Percentiles rank a stretch among this genome's conserved stretches.
phyloP scores from a whole-genome alignment of 768 basidiomycete genomes.

The Ramaria sp. region DNA sequence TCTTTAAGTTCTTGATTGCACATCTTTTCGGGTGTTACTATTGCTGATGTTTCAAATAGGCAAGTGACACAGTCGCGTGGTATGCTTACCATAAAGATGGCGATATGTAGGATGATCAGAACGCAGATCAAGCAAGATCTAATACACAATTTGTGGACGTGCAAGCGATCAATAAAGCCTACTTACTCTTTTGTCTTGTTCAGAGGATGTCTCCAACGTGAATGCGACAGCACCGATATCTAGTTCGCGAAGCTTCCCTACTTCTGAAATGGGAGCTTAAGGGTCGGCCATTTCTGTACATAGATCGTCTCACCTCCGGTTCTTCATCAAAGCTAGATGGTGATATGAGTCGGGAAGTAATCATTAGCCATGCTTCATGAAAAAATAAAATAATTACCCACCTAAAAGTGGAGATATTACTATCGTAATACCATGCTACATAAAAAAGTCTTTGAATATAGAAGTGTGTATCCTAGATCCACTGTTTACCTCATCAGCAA shows the following conservation, averaged over 20 bases:
- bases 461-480: not conserved
- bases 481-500: constrained; percentile 43
- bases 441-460: not conserved
- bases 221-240: constrained; percentile 49
- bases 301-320: constrained; percentile 44
- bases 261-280: constrained; percentile 32
- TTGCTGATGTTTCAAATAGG: not conserved
- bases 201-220: constrained; percentile 49
- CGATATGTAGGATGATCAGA: constrained; percentile 48
- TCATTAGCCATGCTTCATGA: not conserved
- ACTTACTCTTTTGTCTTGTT: constrained; percentile 45
- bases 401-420: constrained; percentile 72
- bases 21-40: constrained; percentile 73
- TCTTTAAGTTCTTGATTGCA: constrained; percentile 40
- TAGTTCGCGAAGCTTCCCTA: constrained; percentile 44
- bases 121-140: constrained; percentile 55
- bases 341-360: not conserved
- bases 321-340: constrained; percentile 68
- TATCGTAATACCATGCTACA: constrained; percentile 59
- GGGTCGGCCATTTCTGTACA: not conserved
- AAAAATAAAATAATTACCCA: constrained; percentile 21
- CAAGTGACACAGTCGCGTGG: too few relatives aligned
- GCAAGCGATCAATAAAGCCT: not conserved
- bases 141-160: not conserved
- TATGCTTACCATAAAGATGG: constrained; percentile 61